These are phyloP conservation scores for Sporothrix pallida DNA, from an alignment of 2,329 filamentous ascomycete species.

Conservation along the genomic window DNA sequence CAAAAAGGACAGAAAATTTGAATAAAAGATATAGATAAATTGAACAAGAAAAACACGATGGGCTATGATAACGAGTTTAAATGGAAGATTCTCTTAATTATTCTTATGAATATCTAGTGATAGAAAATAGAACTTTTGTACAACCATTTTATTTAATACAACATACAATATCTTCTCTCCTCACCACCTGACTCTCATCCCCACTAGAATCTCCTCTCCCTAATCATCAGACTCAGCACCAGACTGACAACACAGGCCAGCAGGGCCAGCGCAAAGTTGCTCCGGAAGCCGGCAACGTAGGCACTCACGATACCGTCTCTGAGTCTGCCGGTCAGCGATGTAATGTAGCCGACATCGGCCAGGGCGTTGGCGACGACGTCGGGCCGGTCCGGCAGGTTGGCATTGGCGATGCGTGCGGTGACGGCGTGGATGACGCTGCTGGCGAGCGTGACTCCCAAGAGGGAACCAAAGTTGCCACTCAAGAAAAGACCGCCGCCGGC, in stretches of 20 bases:
- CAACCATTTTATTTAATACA: too few species aligned
- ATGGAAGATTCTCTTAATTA: too few species aligned
- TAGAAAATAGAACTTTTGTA: too few species aligned
- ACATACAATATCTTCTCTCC: too few species aligned
- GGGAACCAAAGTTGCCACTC: neutral
- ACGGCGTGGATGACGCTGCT: slow-evolving; percentile 9
- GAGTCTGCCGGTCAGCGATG: neutral
- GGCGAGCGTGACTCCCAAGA: neutral
- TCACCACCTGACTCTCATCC: too few species aligned
- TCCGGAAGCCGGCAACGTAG: neutral
- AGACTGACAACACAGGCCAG: neutral
- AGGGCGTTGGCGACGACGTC: neutral
- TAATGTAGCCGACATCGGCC: neutral
- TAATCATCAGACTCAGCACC: neutral
- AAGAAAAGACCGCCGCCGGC: slow-evolving; percentile 11
- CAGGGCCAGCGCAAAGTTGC: neutral
- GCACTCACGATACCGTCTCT: neutral
- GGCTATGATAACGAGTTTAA: too few species aligned
- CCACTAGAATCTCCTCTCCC: neutral
- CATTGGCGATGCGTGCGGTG: neutral
- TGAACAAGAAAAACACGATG: too few species aligned
- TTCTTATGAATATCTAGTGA: too few species aligned
- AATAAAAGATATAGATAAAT: too few species aligned
- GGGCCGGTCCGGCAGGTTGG: neutral
- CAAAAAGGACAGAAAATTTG: too few species aligned